Conservation (phyloP, 345 rosid species). For the Linum tenue region DNA sequence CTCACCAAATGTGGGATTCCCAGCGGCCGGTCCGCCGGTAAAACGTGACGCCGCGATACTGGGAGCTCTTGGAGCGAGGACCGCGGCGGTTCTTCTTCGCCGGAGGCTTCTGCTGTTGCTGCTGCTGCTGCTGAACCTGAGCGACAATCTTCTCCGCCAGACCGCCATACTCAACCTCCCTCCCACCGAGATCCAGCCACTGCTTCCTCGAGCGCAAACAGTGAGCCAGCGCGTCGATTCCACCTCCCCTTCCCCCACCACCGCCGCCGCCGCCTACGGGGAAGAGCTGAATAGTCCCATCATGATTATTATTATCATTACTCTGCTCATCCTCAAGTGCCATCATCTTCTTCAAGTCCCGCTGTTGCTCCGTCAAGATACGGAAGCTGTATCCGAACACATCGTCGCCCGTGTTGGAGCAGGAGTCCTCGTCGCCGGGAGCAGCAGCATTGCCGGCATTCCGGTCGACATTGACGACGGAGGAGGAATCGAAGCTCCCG, state of each 20-base stretch:
- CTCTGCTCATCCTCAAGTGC: neutral
- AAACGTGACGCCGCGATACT: slow-evolving; percentile 94
- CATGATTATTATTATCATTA: neutral
- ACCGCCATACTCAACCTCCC: slow-evolving; percentile 11
- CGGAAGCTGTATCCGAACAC: slow-evolving; percentile 23
- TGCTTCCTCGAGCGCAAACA: slow-evolving; percentile 11
- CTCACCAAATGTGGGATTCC: slow-evolving; percentile 98
- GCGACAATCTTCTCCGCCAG: slow-evolving; percentile 15
- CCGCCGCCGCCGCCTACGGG: slow-evolving; percentile 19
- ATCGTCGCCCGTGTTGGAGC: slow-evolving; percentile 21
- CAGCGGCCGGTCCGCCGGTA: slow-evolving; percentile 95
- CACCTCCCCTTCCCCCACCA: neutral
- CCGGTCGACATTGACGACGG: slow-evolving; percentile 24
- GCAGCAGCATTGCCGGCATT: neutral
- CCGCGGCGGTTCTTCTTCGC: slow-evolving; percentile 78
- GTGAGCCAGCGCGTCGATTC: neutral
- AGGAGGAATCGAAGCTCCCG: slow-evolving; percentile 28
- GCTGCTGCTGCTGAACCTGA: neutral
- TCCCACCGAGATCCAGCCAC: slow-evolving; percentile 31
- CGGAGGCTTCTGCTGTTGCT: slow-evolving; percentile 18
- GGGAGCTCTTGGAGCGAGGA: slow-evolving; percentile 92
- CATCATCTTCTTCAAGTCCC: neutral
- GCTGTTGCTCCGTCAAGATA: slow-evolving; percentile 13
- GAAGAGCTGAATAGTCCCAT: slow-evolving; percentile 36
- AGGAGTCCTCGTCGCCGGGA: slow-evolving; percentile 25